Conservation (phyloP, 257 asterid species). For the Nemophila menziesii region DNA sequence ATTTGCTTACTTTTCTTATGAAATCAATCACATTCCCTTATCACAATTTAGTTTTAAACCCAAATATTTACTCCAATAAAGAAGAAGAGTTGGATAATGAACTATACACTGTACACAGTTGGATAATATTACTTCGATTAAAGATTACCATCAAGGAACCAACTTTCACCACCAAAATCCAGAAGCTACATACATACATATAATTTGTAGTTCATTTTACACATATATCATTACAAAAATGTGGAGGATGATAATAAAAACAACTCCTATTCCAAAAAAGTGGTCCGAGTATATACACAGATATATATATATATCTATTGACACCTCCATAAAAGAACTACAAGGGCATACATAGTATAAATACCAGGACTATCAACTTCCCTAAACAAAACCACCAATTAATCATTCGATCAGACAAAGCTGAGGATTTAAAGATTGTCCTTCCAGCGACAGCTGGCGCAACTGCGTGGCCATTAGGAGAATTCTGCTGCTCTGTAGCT, state of each 20-base stretch:
- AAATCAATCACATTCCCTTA: no score
- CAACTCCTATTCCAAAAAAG: slow-evolving; percentile 7
- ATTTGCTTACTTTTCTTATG: no score
- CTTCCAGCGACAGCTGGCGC: slow-evolving; percentile 65
- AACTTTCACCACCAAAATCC: not conserved
- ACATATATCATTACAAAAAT: not conserved
- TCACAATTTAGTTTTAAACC: no score
- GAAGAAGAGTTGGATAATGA: no score
- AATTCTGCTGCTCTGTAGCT: slow-evolving; percentile 50
- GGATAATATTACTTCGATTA: no score
- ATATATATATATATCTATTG: slow-evolving; percentile 6
- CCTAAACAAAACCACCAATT: slow-evolving; percentile 16
- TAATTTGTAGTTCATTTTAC: not conserved
- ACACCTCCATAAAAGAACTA: slow-evolving; percentile 2
- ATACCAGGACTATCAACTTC: slow-evolving; percentile 16
- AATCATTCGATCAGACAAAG: slow-evolving; percentile 7
- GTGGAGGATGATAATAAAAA: not conserved
- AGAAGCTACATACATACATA: not conserved
- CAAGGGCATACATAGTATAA: not conserved
- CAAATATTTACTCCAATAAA: no score
- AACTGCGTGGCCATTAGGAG: slow-evolving; percentile 43
- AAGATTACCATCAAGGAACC: not conserved
- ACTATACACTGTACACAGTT: no score
- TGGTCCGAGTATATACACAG: slow-evolving; percentile 1
- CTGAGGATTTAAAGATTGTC: slow-evolving; percentile 45